Evolutionary conservation across 1,284 basidiomycete species (phyloP), one percentile per base, ranked within the genome.

Genomic region (Ustilago hordei): DNA sequence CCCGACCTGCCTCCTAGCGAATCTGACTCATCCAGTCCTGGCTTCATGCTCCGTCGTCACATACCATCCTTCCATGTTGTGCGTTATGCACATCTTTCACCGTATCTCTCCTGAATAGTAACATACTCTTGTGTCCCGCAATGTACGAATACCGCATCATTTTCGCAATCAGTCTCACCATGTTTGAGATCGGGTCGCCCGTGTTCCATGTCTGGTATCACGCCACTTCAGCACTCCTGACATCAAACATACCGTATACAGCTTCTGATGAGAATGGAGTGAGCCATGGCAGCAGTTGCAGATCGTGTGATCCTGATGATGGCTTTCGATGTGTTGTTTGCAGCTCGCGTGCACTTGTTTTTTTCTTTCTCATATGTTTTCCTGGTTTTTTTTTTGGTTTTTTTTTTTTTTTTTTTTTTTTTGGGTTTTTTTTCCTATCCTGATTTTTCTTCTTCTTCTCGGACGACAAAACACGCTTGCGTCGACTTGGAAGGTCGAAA

Each of bases 401-500:
- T n/a, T n/a, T 48, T 50, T 28, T 31, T 19, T 19, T 38, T 34
- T 32, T 41, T 6, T n/a, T 60, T 53, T 53, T 32, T 55, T 50
- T 48, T n/a, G 31, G 7, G n/a, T n/a, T n/a, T 39, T 55, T 55
- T 55, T 41, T 45, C 34, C 11, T 1, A 19, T 55, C 28, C 28
- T 55, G 23, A 28, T 39, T 39, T 55, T 9, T 19, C 38, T 31
- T 15, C 32, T 45, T 38, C 45, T 35, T 69, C 55, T 64, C 69
- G 69, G 69, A 38, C 69, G 69, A 61, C 52, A 63, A 66, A 62
- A 39, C 47, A 43, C 12, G n/a, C 15, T 64, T 47, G 57, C 58
- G 45, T 41, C 9, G 34, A 39, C 13, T 43, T 41, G 23, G 39
- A 48, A 50, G 35, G 17, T 47, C 36, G 48, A 64, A 61, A 61